Base-by-base conservation (phyloP, 2,329 filamentous ascomycete genomes). In the Penicillium sclerotigenum region DNA sequence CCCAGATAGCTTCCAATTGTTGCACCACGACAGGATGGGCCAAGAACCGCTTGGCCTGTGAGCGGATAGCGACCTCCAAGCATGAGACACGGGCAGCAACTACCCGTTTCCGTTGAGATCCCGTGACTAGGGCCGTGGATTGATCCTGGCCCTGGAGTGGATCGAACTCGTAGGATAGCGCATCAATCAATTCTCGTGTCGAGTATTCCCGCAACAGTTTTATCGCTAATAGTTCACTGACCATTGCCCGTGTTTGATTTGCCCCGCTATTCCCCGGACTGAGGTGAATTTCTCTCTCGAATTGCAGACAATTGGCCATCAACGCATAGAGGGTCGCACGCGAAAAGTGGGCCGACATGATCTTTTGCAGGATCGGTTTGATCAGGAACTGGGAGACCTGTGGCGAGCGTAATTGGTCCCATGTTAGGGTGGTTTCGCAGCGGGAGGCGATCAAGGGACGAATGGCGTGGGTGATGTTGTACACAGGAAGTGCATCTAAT, bases 1-100 rank as follows among this genome's bases (percentile, higher is more conserved):
- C 93, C 93, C 93, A 97, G 59, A 97, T 96, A 42, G 91, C 92
- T 73, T 97, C 91, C n/a, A 97, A 80, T 70, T 97, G 92, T 72
- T 95, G 91, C 9, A 97, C 88, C 0, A 97, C 91, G 4, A 97
- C 80, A 0, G 93, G 92, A 68, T 97, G 92, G 9, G 93, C 89
- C 5, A 97, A 80, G 65, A 97, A 96, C 64, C 91, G 88, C 75
- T 97, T 97, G 22, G 93, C 90, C 60, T 92, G 92, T 20, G 92
- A 91, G 63, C 91, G 86, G 67, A 97, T 97, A 58, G 93, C 92
- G 56, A 97, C 87, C 75, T 97, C 93, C 31, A 97, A 83, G 8
- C 92, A 92, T 9, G 92, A 97, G 16, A 93, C 92, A 57, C 93
- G 84, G 28, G 89, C 88, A 41, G 85, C 84, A 43, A 83, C 83